Evolutionary conservation across 2,329 filamentous ascomycete species (phyloP).

Genomic region (Exophiala oligosperma): DNA sequence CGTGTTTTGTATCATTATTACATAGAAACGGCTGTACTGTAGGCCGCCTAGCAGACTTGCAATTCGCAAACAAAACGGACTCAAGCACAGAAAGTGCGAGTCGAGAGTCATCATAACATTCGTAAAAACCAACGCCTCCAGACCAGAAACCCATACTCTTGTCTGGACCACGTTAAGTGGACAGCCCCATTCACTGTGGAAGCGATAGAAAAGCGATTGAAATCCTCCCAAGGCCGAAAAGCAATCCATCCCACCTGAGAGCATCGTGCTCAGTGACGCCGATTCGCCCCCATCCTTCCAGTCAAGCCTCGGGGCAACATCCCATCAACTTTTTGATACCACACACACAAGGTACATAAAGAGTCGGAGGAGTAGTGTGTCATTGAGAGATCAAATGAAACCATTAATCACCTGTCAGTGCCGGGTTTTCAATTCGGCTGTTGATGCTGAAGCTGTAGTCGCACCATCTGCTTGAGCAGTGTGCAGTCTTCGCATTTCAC

Average conservation of each 20-base stretch:
- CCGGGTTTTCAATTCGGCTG: neutral
- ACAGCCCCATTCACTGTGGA: neutral
- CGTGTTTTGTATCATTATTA: neutral
- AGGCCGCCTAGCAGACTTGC: neutral
- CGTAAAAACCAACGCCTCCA: neutral
- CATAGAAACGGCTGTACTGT: neutral
- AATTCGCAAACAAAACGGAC: neutral
- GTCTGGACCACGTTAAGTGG: neutral
- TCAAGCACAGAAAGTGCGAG: slow-evolving; percentile 2
- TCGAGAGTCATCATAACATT: neutral
- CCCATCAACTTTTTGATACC: neutral
- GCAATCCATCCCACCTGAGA: too few relatives aligned
- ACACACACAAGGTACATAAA: neutral
- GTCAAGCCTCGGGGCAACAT: neutral
- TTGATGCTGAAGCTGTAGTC: slow-evolving; percentile 1
- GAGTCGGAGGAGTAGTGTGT: neutral
- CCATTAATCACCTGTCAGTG: neutral
- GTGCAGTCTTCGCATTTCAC: slow-evolving; percentile 28
- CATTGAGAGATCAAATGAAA: neutral
- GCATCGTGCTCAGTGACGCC: neutral
- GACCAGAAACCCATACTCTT: neutral
- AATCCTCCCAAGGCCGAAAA: too few relatives aligned
- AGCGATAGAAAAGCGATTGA: too few relatives aligned
- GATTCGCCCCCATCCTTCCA: neutral
- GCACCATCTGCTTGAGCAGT: slow-evolving; percentile 25